Conservation (phyloP, 768 basidiomycete genomes). For the Paxillus ammoniavirescens region DNA sequence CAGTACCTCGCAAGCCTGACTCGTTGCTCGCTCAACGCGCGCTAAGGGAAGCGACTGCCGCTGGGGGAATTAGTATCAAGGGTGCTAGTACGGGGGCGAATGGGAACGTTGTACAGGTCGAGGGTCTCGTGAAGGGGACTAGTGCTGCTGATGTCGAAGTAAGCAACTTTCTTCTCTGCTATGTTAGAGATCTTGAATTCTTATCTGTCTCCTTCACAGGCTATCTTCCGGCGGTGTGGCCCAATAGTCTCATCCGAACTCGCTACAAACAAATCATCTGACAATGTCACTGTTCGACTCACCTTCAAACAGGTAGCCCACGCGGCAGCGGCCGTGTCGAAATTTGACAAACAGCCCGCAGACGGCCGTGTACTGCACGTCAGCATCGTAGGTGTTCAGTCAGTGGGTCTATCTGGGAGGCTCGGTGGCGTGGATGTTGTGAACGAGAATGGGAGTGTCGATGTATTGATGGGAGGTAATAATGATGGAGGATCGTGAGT, state of each 20-base stretch:
- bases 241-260: conserved; percentile 47
- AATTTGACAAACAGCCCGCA: conserved; percentile 79
- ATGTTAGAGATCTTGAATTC: neutral
- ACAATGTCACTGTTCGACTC: conserved; percentile 60
- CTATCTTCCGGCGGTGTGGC: conserved; percentile 83
- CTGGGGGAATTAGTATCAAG: conserved; percentile 57
- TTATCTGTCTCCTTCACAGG: conserved; percentile 27
- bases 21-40: conserved; percentile 59
- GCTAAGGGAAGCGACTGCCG: conserved; percentile 55
- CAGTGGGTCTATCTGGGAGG: conserved; percentile 55
- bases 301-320: conserved; percentile 65
- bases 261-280: conserved; percentile 12
- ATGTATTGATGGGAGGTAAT: conserved; percentile 54
- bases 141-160: conserved; percentile 77
- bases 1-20: conserved; percentile 49
- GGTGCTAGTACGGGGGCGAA: conserved; percentile 53
- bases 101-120: conserved; percentile 73
- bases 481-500: conserved; percentile 54
- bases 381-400: conserved; percentile 55
- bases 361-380: conserved; percentile 77
- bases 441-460: conserved; percentile 36
- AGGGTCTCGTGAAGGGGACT: conserved; percentile 71
- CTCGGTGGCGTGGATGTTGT: conserved; percentile 54
- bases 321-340: conserved; percentile 65
- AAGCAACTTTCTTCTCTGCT: neutral